A percentile compares a stretch with the other conserved stretches of the same genome.
Conservation (phyloP, 2,329 filamentous ascomycete species). For the Claviceps spartinae region DNA sequence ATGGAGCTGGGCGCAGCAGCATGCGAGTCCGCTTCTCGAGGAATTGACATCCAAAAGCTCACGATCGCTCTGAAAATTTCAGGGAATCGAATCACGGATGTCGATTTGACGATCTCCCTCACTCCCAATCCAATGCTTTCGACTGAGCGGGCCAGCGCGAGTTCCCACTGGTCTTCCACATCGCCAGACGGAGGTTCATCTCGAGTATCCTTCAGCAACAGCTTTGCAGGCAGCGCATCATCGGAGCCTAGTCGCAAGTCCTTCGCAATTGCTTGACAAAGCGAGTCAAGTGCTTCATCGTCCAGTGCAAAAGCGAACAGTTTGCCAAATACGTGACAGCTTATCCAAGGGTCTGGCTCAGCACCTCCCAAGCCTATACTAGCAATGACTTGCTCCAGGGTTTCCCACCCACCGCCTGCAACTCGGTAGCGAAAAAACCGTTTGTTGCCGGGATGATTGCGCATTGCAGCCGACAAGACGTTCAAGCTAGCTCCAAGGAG, state of each 20-base stretch:
- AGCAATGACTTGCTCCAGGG: conserved; percentile 58
- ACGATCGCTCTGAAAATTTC: conserved; percentile 50
- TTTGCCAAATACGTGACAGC: conserved; percentile 66
- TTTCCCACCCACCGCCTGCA: conserved; percentile 64
- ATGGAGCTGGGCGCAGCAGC: conserved; percentile 43
- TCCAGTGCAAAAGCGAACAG: conserved; percentile 70
- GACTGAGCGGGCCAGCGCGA: conserved; percentile 22
- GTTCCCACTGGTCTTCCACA: conserved; percentile 24
- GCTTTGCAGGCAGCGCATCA: conserved; percentile 4
- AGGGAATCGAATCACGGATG: conserved; percentile 42
- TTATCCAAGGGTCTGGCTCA: conserved; percentile 54
- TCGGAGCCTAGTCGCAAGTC: conserved; percentile 19
- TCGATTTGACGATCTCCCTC: conserved; percentile 34
- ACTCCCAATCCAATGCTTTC: conserved; percentile 28
- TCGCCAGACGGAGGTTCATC: neutral
- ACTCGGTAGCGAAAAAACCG: conserved; percentile 72
- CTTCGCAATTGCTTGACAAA: conserved; percentile 45
- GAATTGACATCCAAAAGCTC: conserved; percentile 50
- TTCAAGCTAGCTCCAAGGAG: conserved; percentile 59
- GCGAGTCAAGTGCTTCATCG: conserved; percentile 56
- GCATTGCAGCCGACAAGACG: conserved; percentile 61
- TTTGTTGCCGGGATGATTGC: conserved; percentile 71
- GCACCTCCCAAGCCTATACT: conserved; percentile 51
- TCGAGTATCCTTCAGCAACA: conserved; percentile 12
- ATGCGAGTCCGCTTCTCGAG: conserved; percentile 28